Evolutionary conservation across 805 yeast genomes (phyloP).

Genomic region (Schwanniomyces pseudopolymorphus): DNA sequence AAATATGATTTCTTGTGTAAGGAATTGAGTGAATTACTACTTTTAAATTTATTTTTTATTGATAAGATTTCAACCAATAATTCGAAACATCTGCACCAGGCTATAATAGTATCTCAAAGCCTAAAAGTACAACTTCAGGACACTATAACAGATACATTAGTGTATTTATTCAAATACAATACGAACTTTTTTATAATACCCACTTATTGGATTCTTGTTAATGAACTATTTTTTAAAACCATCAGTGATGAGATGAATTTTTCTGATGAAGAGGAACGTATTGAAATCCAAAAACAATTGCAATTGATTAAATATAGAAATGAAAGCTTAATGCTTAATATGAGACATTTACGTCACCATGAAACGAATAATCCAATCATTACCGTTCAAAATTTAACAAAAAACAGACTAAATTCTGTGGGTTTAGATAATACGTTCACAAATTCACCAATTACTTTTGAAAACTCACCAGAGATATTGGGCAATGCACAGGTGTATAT

Average conservation of each 20-base stretch:
- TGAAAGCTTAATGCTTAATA: conserved; percentile 65
- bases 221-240: conserved; percentile 46
- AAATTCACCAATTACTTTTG: background rate
- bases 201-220: conserved; percentile 56
- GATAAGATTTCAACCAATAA: conserved; percentile 18
- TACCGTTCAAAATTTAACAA: background rate
- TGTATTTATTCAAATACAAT: conserved; percentile 46
- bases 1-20: conserved; percentile 58
- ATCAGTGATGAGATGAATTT: conserved; percentile 12
- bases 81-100: conserved; percentile 1
- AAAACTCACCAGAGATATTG: background rate
- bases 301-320: conserved; percentile 65
- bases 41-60: conserved; percentile 46
- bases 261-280: conserved; percentile 26
- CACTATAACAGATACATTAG: conserved; percentile 28
- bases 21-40: conserved; percentile 60
- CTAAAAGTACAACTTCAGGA: conserved; percentile 27
- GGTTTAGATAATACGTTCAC: background rate
- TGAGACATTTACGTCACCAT: conserved; percentile 13
- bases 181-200: conserved; percentile 66
- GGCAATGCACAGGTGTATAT: conserved; percentile 17
- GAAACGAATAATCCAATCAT: background rate
- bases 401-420: background rate
- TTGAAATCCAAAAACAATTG: conserved; percentile 45
- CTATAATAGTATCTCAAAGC: conserved; percentile 11